Base-by-base conservation (phyloP, 164 flowering plant genomes). In the Pachysandra terminalis region DNA sequence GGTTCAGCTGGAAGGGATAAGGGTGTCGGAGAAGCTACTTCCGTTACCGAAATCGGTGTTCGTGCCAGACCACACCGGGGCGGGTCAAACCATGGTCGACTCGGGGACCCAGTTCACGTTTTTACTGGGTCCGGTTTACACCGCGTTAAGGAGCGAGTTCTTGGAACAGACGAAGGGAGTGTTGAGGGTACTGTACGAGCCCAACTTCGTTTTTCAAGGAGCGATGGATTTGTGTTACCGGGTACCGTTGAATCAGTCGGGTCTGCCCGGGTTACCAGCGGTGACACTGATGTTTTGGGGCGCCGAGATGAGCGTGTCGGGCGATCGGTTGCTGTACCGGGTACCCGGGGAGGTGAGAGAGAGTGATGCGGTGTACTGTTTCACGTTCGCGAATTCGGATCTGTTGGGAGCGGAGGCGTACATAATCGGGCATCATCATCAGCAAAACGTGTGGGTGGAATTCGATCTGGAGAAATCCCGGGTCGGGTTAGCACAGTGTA, bases 41-140 rank as follows among this genome's bases (percentile, higher is more conserved):
- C 73, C 83, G 35, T 60, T 91, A 17, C 85, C 90, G 9, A 83
- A 85, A 58, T 81, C 89, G n/a, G 76, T 81, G 1, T 82, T 83
- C 55, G 82, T 59, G 35, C 97, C 97, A 51, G 97, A 91, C 71
- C 96, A 89, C 61, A 89, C 91, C 25, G 97, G 97, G 8, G 97
- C 97, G 21, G 97, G 97, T 49, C 97, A 91, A 67, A 89, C 97
- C 7, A 91, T 91, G 96, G 81, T 91, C 0, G 97, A 91, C 66
- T 89, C 97, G 49, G 97, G 97, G 0, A 85, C 93, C 7, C 96
- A 91, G 74, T 91, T 89, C 78, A 89, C 90, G 0, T 90, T 84
- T 75, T 70, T 90, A 0, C 82, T 93, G 22, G 94, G 96, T 4
- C 84, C 86, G 63, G 98, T 74, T 63, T 90, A 89, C 75, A 74